These are phyloP conservation scores for Phytophthora sansomeana DNA, from an alignment of 352 stramenopile genomes.

Conservation along the genomic window DNA sequence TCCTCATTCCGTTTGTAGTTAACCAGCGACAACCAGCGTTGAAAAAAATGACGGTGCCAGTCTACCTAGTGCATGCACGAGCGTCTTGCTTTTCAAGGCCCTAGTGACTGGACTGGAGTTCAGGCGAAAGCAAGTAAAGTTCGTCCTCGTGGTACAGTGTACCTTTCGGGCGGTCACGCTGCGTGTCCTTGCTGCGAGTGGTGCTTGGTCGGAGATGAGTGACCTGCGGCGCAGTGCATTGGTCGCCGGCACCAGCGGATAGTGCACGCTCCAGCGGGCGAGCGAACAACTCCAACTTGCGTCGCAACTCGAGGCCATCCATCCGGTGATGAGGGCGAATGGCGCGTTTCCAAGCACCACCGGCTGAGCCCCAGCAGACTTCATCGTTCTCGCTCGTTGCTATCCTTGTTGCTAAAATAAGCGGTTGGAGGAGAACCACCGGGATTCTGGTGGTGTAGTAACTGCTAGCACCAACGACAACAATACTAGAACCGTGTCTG, in stretches of 20 bases:
- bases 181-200: constrained; percentile 12
- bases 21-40: no score
- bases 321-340: constrained; percentile 3
- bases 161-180: neutral
- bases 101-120: no score
- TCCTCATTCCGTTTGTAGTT: no score
- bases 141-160: neutral
- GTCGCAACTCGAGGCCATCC: constrained; percentile 2
- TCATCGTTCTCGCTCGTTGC: neutral
- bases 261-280: neutral
- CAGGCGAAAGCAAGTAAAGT: no score
- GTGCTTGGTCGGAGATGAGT: constrained; percentile 12
- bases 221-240: constrained; percentile 3
- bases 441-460: neutral
- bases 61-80: no score
- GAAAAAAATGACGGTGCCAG: no score
- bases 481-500: no score
- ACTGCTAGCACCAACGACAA: no score
- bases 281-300: neutral
- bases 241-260: constrained; percentile 5
- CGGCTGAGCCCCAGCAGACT: neutral
- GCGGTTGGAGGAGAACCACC: neutral
- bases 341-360: neutral
- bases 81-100: no score
- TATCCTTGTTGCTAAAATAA: neutral